A percentile compares a stretch with the other conserved stretches of the same genome.
These are phyloP conservation scores for Suhomyces pyralidae DNA, from an alignment of 805 yeast genomes.

Conservation along the genomic window DNA sequence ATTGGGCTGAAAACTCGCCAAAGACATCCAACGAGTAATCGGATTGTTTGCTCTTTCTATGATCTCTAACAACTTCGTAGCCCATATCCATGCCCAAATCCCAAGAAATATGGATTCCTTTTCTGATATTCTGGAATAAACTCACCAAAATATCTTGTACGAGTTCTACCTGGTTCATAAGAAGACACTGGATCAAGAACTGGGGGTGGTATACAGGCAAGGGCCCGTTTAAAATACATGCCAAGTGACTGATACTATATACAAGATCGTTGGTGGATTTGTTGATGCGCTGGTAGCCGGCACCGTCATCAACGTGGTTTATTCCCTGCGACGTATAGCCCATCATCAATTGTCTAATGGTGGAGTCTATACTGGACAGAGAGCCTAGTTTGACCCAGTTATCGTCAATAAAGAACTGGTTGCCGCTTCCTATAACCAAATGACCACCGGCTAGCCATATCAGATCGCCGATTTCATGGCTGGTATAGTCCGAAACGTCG, in stretches of 20 bases:
- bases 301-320: constrained; percentile 17
- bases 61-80: constrained; percentile 13
- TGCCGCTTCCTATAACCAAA: constrained; percentile 82
- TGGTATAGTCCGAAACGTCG: constrained; percentile 66
- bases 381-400: constrained; percentile 43
- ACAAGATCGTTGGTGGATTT: constrained; percentile 14
- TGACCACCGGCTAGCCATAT: constrained; percentile 80
- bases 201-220: constrained; percentile 91
- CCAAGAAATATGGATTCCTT: constrained; percentile 28
- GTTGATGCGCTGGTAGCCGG: constrained; percentile 16
- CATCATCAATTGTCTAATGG: constrained; percentile 39
- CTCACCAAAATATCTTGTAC: constrained; percentile 57
- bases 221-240: constrained; percentile 81
- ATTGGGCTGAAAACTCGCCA: constrained; percentile 35
- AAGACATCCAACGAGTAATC: constrained; percentile 4
- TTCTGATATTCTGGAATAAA: constrained; percentile 52
- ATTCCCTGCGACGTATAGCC: constrained; percentile 21
- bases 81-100: constrained; percentile 28
- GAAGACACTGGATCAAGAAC: constrained; percentile 69
- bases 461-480: constrained; percentile 84
- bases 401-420: constrained; percentile 82
- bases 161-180: constrained; percentile 53
- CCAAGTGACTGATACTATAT: constrained; percentile 61
- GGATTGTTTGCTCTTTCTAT: neutral
- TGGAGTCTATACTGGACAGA: constrained; percentile 46